Evolutionary conservation across 805 yeast genomes (phyloP), one percentile per base, ranked within the genome.

Genomic region (Starmera pachycereana): DNA sequence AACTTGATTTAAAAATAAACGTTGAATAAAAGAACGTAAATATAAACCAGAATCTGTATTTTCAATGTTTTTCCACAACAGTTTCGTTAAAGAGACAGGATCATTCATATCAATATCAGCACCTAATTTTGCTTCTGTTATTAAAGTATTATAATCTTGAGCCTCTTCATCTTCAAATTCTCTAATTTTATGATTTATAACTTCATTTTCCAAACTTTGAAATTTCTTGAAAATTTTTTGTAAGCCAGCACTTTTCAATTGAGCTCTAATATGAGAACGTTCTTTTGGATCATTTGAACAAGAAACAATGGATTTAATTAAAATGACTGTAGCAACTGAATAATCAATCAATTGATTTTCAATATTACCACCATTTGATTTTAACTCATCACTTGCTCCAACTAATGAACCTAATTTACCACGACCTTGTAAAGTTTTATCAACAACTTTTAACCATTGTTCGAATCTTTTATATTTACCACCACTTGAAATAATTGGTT

Each of bases 361-460:
- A 22, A 76, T 71, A 37, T 69, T 69, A 29, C 71, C 65, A 12
- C 69, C 69, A 22, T 61, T 62, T 6, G 56, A 51, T 43, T 76
- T 78, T 40, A 77, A 71, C 48, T 90, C 97, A 9, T 81, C 92
- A 43, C 86, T 80, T 0, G 96, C 95, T 2, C 97, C 97, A 8
- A 90, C 97, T 51, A 81, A 60, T 1, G 96, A 85, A 10, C 96
- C 96, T 72, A 84, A 70, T 51, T 78, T 81, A 8, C 97, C 97
- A 49, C 89, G 72, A 3, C 96, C 96, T 41, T 78, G 86, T 35
- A 87, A 51, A 0, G 89, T 80, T 37, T 71, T 73, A 38, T 72
- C 80, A 4, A 86, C 79, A 11, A 76, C 63, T 37, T 65, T 61
- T 35, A 86, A 53, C 96, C 96, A 87, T 31, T 80, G 70, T 44